Base-by-base conservation (phyloP, 164 flowering plant genomes). In the Umbellularia californica region DNA sequence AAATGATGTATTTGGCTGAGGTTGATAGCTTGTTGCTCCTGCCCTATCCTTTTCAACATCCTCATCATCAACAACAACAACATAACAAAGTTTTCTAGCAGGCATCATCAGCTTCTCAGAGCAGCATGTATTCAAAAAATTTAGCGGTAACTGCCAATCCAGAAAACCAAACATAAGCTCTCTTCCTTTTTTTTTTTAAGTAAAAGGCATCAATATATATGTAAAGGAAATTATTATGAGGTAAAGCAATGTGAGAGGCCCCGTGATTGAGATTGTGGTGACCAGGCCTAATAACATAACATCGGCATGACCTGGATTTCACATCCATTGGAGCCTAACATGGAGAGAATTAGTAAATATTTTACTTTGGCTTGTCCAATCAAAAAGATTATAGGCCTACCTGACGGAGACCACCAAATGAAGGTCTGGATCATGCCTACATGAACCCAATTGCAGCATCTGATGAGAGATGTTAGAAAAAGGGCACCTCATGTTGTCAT, bases 31-130 rank as follows among this genome's bases (percentile, higher is more conserved):
- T 24, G 72, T 27, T 58, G 30, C 72, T 41, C 72, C 72, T 20
- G 13, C 33, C 50, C 22, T 51, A 41, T 68, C 50, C 58, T 68
- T 72, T 77, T 60, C 63, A n/a, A 15, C 17, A 1, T 72, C 75
- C 25, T 58, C 67, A 14, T 58, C 75, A 72, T 76, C 74, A 65
- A 77, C 69, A 9, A 77, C 68, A 62, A 77, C 50, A 27, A 77
- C 33, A 69, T 77, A 77, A 69, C 72, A 67, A 62, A 77, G 75
- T 68, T 72, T 72, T 63, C 64, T 66, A 58, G 30, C 3, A 68
- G 23, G 47, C 68, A 63, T 68, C 72, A 67, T 68, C 58, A 3
- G 35, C 41, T 20, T 41, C 58, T 69, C 58, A 30, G 17, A 47
- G 55, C 27, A 9, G 47, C 23, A 69, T 3, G 66, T 20, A 23